Percentiles rank a stretch among this genome's conserved stretches.
Evolutionary conservation across 495 filamentous ascomycete species (phyloP).

Genomic region (Trichoderma asperelloides): DNA sequence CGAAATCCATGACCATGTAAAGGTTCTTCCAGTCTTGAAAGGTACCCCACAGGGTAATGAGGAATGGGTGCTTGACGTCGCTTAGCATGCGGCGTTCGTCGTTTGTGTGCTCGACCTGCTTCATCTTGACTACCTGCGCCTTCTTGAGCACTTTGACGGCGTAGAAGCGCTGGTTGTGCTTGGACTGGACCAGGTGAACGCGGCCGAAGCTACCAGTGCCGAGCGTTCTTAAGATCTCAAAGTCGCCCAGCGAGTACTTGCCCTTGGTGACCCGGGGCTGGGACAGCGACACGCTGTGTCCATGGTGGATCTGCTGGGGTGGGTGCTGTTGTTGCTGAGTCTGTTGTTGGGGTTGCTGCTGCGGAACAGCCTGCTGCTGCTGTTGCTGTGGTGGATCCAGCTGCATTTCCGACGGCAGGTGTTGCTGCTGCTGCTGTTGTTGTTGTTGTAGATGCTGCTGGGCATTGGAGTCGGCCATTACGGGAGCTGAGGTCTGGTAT

Average conservation of each 20-base stretch:
- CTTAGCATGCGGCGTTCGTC: constrained; percentile 93
- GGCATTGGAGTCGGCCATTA: constrained; percentile 15
- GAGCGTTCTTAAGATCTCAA: constrained; percentile 76
- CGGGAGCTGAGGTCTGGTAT: constrained; percentile 26
- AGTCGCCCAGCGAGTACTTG: constrained; percentile 92
- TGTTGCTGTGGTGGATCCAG: constrained; percentile 13
- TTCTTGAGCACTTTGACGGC: constrained; percentile 98
- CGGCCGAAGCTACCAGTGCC: constrained; percentile 96
- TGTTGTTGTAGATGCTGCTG: constrained; percentile 19
- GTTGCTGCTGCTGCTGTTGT: constrained; percentile 9
- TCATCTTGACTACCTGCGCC: constrained; percentile 98
- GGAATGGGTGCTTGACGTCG: constrained; percentile 91
- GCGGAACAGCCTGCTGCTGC: constrained; percentile 19
- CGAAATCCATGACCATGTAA: constrained; percentile 99
- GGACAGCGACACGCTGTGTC: constrained; percentile 12
- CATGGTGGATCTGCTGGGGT: constrained; percentile 11
- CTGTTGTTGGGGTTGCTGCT: constrained; percentile 15
- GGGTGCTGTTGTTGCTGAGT: constrained; percentile 16
- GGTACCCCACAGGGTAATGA: constrained; percentile 96
- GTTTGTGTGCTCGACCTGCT: constrained; percentile 98
- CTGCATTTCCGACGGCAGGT: constrained; percentile 10
- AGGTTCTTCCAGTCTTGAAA: constrained; percentile 92
- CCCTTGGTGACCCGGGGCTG: constrained; percentile 72
- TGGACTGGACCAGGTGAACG: constrained; percentile 92
- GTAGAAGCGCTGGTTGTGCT: constrained; percentile 95